phyloP scores from a whole-genome alignment of 768 basidiomycete species.

The Collybiopsis luxurians region DNA sequence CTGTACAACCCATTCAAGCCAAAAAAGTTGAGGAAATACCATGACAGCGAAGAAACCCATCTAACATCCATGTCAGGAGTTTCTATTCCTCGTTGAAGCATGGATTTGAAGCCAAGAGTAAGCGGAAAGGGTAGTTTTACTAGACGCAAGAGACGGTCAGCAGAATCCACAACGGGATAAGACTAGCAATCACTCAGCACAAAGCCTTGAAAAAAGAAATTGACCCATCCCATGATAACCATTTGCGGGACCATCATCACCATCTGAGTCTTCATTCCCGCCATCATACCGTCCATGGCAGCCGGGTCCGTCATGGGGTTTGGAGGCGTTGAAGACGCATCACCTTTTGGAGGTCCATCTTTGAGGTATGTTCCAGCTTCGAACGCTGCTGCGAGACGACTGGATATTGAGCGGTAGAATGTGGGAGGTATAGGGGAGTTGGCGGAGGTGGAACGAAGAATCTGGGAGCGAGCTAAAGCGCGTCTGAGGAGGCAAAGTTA shows the following conservation, averaged over 20 bases:
- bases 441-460: conserved; percentile 78
- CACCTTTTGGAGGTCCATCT: conserved; percentile 70
- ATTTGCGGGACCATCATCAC: conserved; percentile 99
- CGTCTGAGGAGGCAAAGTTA: conserved; percentile 42
- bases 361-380: conserved; percentile 81
- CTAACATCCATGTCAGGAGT: conserved; percentile 96
- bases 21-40: conserved; percentile 99
- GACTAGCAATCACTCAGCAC: conserved; percentile 74
- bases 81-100: conserved; percentile 95
- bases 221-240: conserved; percentile 99
- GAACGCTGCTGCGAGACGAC: conserved; percentile 70
- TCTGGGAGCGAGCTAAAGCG: conserved; percentile 77
- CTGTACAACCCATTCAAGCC: conserved; percentile 95
- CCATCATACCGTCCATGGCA: conserved; percentile 98
- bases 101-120: conserved; percentile 95
- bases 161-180: neutral
- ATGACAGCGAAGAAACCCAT: conserved; percentile 98
- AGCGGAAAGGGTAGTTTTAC: conserved; percentile 97
- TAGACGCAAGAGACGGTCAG: conserved; percentile 27
- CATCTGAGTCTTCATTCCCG: conserved; percentile 98
- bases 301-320: conserved; percentile 89
- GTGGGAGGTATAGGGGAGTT: conserved; percentile 77
- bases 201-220: conserved; percentile 99
- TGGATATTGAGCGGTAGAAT: conserved; percentile 74
- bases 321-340: conserved; percentile 55